These are phyloP conservation scores for Naegleria lovaniensis DNA, from an alignment of 208 protist species.

Conservation along the genomic window DNA sequence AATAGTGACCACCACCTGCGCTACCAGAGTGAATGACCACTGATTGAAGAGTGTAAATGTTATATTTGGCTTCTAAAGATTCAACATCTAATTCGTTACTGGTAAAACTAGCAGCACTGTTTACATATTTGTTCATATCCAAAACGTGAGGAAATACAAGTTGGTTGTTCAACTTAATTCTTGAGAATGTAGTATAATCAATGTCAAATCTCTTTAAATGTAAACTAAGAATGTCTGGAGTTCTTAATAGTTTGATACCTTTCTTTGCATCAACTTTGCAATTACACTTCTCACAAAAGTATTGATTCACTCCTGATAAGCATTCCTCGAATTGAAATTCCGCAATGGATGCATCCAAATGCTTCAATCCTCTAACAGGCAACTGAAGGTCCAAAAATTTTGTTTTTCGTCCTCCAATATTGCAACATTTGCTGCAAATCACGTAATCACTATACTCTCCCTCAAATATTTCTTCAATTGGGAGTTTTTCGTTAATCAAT, in stretches of 20 bases:
- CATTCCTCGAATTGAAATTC: neutral
- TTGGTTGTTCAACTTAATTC: slow-evolving; percentile 7
- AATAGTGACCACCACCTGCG: neutral
- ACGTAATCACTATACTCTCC: neutral
- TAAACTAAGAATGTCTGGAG: neutral
- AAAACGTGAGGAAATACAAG: neutral
- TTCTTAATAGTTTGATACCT: neutral
- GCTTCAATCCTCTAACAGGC: neutral
- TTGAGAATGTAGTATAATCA: neutral
- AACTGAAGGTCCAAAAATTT: neutral
- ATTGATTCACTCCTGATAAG: neutral
- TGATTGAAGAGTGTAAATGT: neutral
- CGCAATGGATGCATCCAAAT: slow-evolving; percentile 6
- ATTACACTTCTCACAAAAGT: slow-evolving; percentile 9
- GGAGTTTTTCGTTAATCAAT: neutral
- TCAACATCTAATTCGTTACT: neutral
- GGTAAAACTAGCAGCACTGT: neutral
- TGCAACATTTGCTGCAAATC: neutral
- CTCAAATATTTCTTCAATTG: neutral
- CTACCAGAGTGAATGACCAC: slow-evolving; percentile 12
- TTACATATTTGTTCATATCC: slow-evolving; percentile 23
- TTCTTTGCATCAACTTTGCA: neutral
- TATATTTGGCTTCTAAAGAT: neutral
- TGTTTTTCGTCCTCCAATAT: neutral
- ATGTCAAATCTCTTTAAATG: slow-evolving; percentile 23